Base-by-base conservation (phyloP, 2,329 filamentous ascomycete genomes). In the Aspergillus pseudoviridinutans region DNA sequence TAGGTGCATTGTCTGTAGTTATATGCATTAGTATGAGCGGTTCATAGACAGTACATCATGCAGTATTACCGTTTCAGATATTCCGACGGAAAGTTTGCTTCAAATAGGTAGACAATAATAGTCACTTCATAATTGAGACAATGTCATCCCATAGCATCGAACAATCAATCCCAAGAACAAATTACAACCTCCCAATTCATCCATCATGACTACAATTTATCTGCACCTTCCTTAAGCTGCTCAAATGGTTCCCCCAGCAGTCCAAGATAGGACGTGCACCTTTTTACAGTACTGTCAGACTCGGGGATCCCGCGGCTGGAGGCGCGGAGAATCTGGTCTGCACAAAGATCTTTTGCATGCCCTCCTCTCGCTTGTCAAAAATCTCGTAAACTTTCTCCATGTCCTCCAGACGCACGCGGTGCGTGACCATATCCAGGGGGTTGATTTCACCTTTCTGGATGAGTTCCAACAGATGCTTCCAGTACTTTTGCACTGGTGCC, bases 331-430 rank as follows among this genome's bases (percentile, higher is more conserved):
- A 83, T 64, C 75, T 81, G 1, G 84, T 87, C 76, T 85, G 72
- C 10, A 86, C 80, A 70, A 82, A 95, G 1, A 94, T 83, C 81
- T 96, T 95, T 74, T 95, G 91, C 81, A 95, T 89, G 59, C 89
- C 81, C 67, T 79, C 60, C 20, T 75, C 78, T 24, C 76, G 66
- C 32, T 72, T 68, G 58, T 88, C 80, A 59, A 88, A 90, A 66
- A 81, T 81, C 60, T 79, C 75, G 66, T 90, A 90, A 0, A 89
- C 79, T 66, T 84, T 83, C 56, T 84, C 86, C 58, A 89, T 80
- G 64, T 92, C 89, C 60, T 93, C 88, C 3, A 95, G 80, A 29
- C 82, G 80, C 53, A 91, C 84, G 12, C 91, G 86, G 72, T 95
- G 91, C 7, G 87, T 89, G 1, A 95, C 79, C 90, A 95, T 95